Base-by-base conservation (phyloP, 352 stramenopile genomes). In the Globisporangium canariense region DNA sequence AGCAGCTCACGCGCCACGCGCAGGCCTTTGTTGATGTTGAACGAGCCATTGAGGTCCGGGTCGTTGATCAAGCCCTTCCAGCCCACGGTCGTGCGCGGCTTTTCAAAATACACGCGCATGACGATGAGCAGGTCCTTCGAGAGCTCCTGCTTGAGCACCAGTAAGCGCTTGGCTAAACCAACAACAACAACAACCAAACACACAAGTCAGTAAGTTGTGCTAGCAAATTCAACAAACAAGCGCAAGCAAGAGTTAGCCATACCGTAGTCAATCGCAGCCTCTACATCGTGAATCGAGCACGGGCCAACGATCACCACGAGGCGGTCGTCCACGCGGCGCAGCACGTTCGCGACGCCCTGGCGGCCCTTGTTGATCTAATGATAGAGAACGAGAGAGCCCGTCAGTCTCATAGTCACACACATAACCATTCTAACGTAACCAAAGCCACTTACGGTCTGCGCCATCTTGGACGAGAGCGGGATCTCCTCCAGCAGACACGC, bases 21-120 rank as follows among this genome's bases (percentile, higher is more conserved):
- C 10, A 97, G 75, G 2, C 87, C 89, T 75, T 97, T 95, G 82
- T 96, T 97, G 74, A 97, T 97, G 72, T 96, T 95, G 74, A 96
- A 97, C 36, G 86, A 91, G 67, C 85, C 86, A 52, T 96, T 78
- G 45, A 97, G 83, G 66, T 97, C 85, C 54, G 89, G 89, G 70
- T 97, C 87, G 69, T 97, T 97, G 75, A 97, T 97, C 67, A 97
- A 66, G 8, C 89, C 89, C 65, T 97, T 97, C 89, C 89, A 97
- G 51, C 89, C 89, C 2, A 97, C 83, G 8, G 89, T 97, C 40
- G 89, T 97, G 49, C 89, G 83, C 28, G 89, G 89, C 71, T 97
- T 97, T 65, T 97, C 89, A 66, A 97, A 97, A 79, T 97, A 97
- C 65, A 94, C 85, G 54, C 89, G 88, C 89, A 97, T 97, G 68